Percentiles rank a stretch among this genome's conserved stretches.
phyloP scores from a whole-genome alignment of 331 rosid genomes.

The Acacia concinna region DNA sequence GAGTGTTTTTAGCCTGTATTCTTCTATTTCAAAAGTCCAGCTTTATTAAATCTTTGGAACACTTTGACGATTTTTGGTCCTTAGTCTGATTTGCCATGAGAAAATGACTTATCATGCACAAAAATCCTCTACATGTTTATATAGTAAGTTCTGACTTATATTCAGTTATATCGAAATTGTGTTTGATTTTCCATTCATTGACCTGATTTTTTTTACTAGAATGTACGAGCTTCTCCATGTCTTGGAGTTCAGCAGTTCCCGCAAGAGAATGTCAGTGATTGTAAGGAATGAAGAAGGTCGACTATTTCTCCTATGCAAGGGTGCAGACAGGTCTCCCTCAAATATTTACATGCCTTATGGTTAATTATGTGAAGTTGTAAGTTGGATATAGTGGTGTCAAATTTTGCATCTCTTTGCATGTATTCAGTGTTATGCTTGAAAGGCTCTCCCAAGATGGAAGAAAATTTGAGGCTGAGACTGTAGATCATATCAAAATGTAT shows the following conservation, averaged over 20 bases:
- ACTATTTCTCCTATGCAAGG: conserved; percentile 73
- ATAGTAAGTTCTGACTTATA: conserved; percentile 2
- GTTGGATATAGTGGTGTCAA: conserved; percentile 35
- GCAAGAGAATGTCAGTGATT: conserved; percentile 90
- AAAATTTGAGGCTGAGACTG: conserved; percentile 69
- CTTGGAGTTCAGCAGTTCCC: conserved; percentile 82
- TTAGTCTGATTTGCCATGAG: background rate
- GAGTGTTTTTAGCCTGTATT: conserved; percentile 13
- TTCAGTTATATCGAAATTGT: background rate
- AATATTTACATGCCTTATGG: conserved; percentile 23
- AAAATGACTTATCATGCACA: background rate
- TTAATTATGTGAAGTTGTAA: conserved; percentile 23
- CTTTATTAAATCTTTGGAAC: conserved; percentile 7
- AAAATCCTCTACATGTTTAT: background rate
- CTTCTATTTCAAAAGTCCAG: background rate
- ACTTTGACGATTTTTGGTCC: conserved; percentile 19
- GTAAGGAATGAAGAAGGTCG: conserved; percentile 63
- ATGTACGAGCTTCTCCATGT: conserved; percentile 65
- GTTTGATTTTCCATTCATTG: conserved; percentile 21
- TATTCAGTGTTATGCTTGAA: conserved; percentile 70
- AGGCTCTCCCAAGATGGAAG: conserved; percentile 66
- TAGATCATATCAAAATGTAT: conserved; percentile 61
- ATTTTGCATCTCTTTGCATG: conserved; percentile 30
- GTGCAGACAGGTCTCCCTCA: conserved; percentile 80
- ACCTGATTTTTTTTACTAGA: conserved; percentile 43